Evolutionary conservation across 163 green algal genomes (phyloP).

Genomic region (Smithsoniella earleae): DNA sequence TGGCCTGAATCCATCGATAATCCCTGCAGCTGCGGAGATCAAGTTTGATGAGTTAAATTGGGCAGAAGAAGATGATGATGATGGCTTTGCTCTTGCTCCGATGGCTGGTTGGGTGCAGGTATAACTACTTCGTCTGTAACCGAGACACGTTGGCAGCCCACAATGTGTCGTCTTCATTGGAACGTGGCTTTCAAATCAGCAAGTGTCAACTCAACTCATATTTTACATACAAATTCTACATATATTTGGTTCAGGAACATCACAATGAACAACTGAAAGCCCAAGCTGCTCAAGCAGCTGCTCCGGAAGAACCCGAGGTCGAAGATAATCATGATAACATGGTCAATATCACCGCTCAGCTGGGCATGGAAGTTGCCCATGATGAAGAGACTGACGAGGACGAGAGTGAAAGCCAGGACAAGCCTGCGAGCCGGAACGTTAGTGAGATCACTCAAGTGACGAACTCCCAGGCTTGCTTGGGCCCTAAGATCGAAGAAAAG

Average conservation of each 20-base stretch:
- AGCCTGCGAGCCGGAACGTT: conserved; percentile 9
- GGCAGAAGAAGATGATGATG: conserved; percentile 28
- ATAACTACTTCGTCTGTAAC: background rate
- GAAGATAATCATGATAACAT: conserved; percentile 17
- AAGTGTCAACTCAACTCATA: background rate
- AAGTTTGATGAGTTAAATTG: conserved; percentile 20
- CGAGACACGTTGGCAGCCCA: no score
- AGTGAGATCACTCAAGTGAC: conserved; percentile 1
- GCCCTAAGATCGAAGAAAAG: background rate
- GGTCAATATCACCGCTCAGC: conserved; percentile 8
- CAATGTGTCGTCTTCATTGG: no score
- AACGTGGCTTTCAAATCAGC: background rate
- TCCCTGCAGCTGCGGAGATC: background rate
- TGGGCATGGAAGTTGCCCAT: conserved; percentile 22
- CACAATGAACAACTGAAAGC: background rate
- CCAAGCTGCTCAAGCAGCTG: conserved; percentile 13
- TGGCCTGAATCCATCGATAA: background rate
- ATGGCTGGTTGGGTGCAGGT: conserved; percentile 24
- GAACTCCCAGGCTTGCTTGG: background rate
- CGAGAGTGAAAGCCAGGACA: conserved; percentile 1
- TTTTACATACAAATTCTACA: background rate
- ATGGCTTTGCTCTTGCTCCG: background rate
- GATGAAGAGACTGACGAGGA: conserved; percentile 22
- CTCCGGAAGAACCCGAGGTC: conserved; percentile 1
- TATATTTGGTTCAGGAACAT: background rate